Evolutionary conservation across 139 green algal genomes (phyloP), one percentile per base, ranked within the genome.

Genomic region (Chlamydomonas asymmetrica): DNA sequence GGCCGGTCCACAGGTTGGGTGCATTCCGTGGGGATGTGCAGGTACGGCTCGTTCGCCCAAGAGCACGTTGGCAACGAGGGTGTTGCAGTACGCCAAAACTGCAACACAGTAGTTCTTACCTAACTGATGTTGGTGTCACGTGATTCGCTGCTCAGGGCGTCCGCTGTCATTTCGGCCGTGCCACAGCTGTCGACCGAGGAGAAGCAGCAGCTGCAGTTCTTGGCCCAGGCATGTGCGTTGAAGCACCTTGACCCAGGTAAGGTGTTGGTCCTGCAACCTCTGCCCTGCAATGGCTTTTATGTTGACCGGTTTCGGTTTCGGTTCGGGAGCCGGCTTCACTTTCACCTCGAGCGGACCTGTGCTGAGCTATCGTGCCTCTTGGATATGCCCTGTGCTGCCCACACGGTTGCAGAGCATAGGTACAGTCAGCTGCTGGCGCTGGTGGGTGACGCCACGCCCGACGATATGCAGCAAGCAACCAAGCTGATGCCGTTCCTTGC

Each of bases 11-110:
- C 69, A 16, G 66, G 71, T 0, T 88, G 81, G 81, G 63, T 86
- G 48, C 86, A 91, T 45, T 75, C 83, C 18, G 27, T 32, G 0
- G 79, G 49, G 4, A 77, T 88, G 3, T 91, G 86, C 81, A 84
- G 85, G 82, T 83, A 38, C 3, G 71, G 1, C 1, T 63, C 7
- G 3, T 5, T 1, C 9, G 31, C 39, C 50, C 31, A 8, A 40
- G 60, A 18, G 27, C 16, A 23, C 8, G 49, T 29, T 10, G 16
- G 2, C 31, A 32, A 35, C 32, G n/a, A 35, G 57, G 32, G n/a
- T 52, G 0, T 2, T n/a, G 7, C 25, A 23, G 6, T 9, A 22
- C 25, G 22, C n/a, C n/a, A n/a, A n/a, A n/a, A n/a, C n/a, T n/a
- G n/a, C n/a, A n/a, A n/a, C n/a, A n/a, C n/a, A n/a, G n/a, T n/a